These are phyloP conservation scores for Jackrogersella multiformis DNA, from an alignment of 495 filamentous ascomycete genomes.

Conservation along the genomic window DNA sequence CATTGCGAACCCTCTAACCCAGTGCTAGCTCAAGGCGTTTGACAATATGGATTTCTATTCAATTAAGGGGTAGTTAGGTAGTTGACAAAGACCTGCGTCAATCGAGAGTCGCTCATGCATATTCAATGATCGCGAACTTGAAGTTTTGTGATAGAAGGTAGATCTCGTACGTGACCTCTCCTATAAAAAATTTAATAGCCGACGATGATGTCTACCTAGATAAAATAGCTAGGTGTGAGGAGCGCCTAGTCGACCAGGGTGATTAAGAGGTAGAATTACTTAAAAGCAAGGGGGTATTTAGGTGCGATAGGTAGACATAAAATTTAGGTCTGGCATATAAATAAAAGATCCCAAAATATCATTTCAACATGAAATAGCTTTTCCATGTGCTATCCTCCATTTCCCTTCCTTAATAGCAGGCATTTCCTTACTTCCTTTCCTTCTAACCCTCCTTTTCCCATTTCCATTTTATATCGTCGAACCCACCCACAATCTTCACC, in stretches of 20 bases:
- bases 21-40: background rate
- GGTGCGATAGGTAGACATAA: no score
- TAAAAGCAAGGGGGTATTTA: no score
- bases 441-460: slow-evolving; percentile 7
- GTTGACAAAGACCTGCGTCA: background rate
- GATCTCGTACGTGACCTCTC: background rate
- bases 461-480: background rate
- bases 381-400: background rate
- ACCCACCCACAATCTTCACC: background rate
- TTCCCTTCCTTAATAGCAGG: background rate
- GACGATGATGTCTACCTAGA: no score
- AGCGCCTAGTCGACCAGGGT: no score
- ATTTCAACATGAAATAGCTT: no score
- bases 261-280: no score
- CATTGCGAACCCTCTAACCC: background rate
- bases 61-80: background rate
- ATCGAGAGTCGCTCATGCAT: background rate
- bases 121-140: background rate
- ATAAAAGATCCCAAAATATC: no score
- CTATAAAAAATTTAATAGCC: no score
- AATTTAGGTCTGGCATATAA: no score
- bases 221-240: no score
- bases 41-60: background rate
- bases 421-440: no score
- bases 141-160: background rate